Evolutionary conservation across 768 basidiomycete species (phyloP), one percentile per base, ranked within the genome.

Genomic region (Suillus subalutaceus): DNA sequence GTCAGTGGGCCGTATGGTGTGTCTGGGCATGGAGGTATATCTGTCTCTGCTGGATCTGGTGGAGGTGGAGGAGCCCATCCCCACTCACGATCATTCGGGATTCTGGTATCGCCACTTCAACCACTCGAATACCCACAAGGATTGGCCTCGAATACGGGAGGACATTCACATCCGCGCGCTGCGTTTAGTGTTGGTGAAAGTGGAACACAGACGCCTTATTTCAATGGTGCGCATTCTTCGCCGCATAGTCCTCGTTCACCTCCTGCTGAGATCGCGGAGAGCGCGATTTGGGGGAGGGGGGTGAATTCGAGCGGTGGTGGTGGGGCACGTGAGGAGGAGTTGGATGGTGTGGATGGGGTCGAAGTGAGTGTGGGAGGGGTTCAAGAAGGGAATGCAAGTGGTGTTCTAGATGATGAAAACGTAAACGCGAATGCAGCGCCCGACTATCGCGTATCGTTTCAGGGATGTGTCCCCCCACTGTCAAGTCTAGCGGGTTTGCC

Each of bases 391-490:
- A 59, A 23, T 10, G 8, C 32, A 55, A 55, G 20, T 13, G 32
- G 55, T n/a, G 18, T 35, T n/a, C 55, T 56, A 13, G 35, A 37
- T 35, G 55, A 32, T 1, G 55, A 56, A 20, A 32, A 32, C 20
- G 32, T 37, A 3, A 5, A 43, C 15, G 18, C 41, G 18, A 43
- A 60, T 32, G 41, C 59, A 20, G 40, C 59, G 20, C 97, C 97
- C 1, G 88, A 92, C 69, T 99, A 99, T 76, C 84, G 84, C 23
- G 84, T 93, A 56, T 94, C 96, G 3, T 88, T 90, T 67, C 82
- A 91, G 16, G 96, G 95, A 7, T 97, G 96, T 6, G 90, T 96
- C n/a, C 89, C 91, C 12, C 95, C 97, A 18, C 77, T 95, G 72
- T 84, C 84, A 71, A 90, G 91, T 71, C 83, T 90, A 81, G 82